Conservation (phyloP, 140 eudicot species). For the Cichorium intybus region DNA sequence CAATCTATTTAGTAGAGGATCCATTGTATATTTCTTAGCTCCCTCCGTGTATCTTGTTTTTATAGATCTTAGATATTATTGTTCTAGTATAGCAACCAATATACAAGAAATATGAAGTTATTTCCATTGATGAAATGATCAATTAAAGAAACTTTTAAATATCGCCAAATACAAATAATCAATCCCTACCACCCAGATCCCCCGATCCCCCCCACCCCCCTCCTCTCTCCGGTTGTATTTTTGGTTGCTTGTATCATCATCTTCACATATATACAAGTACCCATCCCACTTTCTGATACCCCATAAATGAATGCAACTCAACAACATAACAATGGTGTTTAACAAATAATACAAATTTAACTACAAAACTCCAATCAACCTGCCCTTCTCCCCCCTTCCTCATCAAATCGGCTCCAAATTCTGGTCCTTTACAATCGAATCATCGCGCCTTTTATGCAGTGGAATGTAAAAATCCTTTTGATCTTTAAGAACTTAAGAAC, state of each 20-base stretch:
- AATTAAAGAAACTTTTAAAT: background rate
- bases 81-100: background rate
- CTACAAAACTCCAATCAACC: conserved; percentile 4
- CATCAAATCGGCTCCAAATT: background rate
- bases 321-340: background rate
- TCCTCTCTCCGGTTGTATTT: background rate
- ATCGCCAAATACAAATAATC: background rate
- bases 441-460: background rate
- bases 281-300: conserved; percentile 3
- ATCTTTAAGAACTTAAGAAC: conserved; percentile 16
- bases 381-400: background rate
- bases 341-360: background rate
- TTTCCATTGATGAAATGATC: background rate
- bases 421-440: background rate
- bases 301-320: conserved; percentile 6
- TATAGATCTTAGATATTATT: too few relatives aligned
- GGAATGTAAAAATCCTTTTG: background rate
- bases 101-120: background rate
- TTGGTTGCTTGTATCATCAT: conserved; percentile 11
- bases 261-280: conserved; percentile 8
- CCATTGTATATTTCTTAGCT: too few relatives aligned
- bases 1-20: too few relatives aligned
- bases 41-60: too few relatives aligned
- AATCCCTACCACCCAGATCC: background rate
- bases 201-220: background rate